These are phyloP conservation scores for Claviceps sp. DNA, from an alignment of 2,329 filamentous ascomycete genomes.

Conservation along the genomic window DNA sequence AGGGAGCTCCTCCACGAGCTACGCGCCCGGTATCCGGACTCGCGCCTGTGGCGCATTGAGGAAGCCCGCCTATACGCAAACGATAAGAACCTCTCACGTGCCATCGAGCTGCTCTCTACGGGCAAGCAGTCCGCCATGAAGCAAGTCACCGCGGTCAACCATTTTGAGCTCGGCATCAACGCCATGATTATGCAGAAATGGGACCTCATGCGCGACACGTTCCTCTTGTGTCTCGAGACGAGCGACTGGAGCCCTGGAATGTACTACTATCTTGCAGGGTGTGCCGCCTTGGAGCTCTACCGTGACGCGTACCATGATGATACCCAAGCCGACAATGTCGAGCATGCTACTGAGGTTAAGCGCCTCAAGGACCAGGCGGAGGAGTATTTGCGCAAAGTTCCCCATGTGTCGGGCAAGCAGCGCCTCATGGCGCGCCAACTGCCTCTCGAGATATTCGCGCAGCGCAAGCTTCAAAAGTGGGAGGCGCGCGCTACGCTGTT, in stretches of 20 bases:
- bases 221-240: constrained; percentile 60
- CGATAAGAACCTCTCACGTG: constrained; percentile 50
- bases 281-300: constrained; percentile 70
- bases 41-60: constrained; percentile 75
- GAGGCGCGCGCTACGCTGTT: constrained; percentile 58
- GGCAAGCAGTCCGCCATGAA: constrained; percentile 60
- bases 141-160: constrained; percentile 73
- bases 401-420: constrained; percentile 68
- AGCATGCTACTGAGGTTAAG: constrained; percentile 29
- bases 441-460: constrained; percentile 77
- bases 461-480: constrained; percentile 80
- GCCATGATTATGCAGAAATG: constrained; percentile 72
- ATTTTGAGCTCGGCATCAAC: constrained; percentile 72
- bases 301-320: constrained; percentile 39
- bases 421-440: constrained; percentile 79
- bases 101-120: constrained; percentile 49
- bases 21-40: constrained; percentile 66
- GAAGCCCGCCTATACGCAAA: constrained; percentile 66
- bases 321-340: constrained; percentile 22
- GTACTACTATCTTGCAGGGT: constrained; percentile 80
- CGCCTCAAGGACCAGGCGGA: constrained; percentile 51
- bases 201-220: constrained; percentile 56
- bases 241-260: constrained; percentile 86
- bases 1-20: constrained; percentile 56
- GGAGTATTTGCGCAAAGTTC: constrained; percentile 57